A percentile compares a stretch with the other conserved stretches of the same genome.
phyloP scores from a whole-genome alignment of 352 stramenopile genomes.

The Thraustochytrium striatum region DNA sequence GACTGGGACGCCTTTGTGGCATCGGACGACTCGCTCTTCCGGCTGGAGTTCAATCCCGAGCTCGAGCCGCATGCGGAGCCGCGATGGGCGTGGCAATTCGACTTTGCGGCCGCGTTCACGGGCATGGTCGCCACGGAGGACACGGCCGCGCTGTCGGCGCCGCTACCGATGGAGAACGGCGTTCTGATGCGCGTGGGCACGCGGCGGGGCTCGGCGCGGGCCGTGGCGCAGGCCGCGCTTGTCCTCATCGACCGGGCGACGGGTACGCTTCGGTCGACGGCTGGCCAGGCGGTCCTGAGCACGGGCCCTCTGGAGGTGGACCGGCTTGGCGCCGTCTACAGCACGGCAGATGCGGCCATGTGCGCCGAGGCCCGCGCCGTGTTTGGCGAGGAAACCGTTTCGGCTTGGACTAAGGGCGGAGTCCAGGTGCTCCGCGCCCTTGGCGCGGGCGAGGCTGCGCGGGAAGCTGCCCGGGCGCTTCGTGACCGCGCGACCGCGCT shows the following conservation, averaged over 20 bases:
- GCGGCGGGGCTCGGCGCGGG: background rate
- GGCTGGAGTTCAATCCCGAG: background rate
- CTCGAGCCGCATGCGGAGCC: background rate
- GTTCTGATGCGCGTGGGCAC: conserved; percentile 18
- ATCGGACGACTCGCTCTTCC: background rate
- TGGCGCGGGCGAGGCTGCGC: background rate
- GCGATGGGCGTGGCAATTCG: background rate
- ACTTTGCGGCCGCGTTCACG: background rate
- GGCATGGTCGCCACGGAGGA: background rate
- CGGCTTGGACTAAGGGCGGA: background rate
- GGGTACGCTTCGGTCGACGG: background rate
- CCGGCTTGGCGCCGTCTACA: background rate
- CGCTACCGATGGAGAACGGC: conserved; percentile 7
- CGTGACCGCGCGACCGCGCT: background rate
- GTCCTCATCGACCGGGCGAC: conserved; percentile 4
- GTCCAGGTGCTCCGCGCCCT: background rate
- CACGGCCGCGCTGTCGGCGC: conserved; percentile 11
- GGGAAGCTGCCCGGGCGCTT: background rate
- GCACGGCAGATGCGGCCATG: background rate
- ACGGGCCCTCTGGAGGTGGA: conserved; percentile 20
- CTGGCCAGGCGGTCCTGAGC: background rate
- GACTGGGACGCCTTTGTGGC: background rate
- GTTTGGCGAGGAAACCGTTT: background rate
- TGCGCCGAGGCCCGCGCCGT: background rate
- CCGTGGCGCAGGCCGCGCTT: background rate